Conservation (phyloP, 2,329 filamentous ascomycete species). For the Neofusicoccum ribis region DNA sequence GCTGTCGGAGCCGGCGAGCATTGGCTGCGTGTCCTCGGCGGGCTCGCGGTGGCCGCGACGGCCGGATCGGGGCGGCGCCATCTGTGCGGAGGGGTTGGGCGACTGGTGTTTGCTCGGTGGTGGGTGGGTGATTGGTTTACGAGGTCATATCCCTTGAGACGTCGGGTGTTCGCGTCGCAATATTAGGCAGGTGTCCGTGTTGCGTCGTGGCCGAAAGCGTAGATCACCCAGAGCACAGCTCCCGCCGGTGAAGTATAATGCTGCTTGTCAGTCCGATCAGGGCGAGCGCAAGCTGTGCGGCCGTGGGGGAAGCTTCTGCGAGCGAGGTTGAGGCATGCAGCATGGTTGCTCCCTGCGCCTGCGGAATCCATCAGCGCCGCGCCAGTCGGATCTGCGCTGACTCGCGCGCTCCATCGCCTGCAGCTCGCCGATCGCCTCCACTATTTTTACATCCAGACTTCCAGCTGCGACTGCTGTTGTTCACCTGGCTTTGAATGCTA, state of each 20-base stretch:
- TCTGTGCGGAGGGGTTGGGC: background rate
- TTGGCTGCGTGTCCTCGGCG: conserved; percentile 27
- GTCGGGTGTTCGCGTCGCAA: background rate
- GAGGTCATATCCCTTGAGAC: conserved; percentile 6
- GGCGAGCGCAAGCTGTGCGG: background rate
- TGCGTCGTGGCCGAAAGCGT: conserved; percentile 7
- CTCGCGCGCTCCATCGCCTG: background rate
- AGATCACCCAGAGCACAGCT: background rate
- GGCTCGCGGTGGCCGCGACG: conserved; percentile 74
- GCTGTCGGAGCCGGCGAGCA: conserved; percentile 34
- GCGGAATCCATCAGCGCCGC: background rate
- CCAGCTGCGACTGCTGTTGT: background rate
- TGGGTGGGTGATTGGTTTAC: background rate
- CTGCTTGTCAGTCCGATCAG: background rate
- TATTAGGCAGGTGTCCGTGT: conserved; percentile 10
- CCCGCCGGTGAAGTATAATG: background rate
- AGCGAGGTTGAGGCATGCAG: background rate
- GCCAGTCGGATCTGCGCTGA: background rate
- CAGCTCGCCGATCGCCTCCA: background rate
- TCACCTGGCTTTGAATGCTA: background rate
- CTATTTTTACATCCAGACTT: background rate
- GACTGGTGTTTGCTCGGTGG: background rate
- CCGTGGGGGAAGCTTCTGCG: background rate
- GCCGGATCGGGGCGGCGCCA: conserved; percentile 73
- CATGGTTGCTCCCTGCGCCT: background rate